These are phyloP conservation scores for Hyaloscypha finlandica DNA, from an alignment of 495 filamentous ascomycete species.

Conservation along the genomic window DNA sequence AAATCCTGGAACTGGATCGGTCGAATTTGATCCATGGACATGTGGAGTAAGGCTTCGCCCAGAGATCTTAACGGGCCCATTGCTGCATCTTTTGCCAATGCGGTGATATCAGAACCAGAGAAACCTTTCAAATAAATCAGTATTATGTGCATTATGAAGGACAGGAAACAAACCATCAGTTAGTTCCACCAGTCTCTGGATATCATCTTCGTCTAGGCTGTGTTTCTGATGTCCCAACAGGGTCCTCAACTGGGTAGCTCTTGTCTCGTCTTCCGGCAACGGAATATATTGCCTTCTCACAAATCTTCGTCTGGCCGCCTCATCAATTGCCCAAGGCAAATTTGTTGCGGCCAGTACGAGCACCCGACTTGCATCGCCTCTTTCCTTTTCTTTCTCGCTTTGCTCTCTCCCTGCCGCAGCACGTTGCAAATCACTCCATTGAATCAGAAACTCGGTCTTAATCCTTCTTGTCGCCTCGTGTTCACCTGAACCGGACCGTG, in stretches of 20 bases:
- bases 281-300: constrained; percentile 96
- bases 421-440: constrained; percentile 92
- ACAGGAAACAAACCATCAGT: constrained; percentile 71
- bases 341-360: constrained; percentile 96
- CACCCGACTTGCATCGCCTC: constrained; percentile 88
- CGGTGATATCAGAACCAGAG: constrained; percentile 96
- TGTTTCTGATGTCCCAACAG: constrained; percentile 88
- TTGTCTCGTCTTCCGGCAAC: constrained; percentile 79
- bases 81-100: constrained; percentile 94
- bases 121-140: constrained; percentile 62
- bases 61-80: constrained; percentile 95
- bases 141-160: constrained; percentile 9
- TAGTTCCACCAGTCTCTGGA: constrained; percentile 71
- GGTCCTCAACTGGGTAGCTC: constrained; percentile 73
- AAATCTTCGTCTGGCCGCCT: constrained; percentile 89
- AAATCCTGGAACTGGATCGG: constrained; percentile 86
- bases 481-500: constrained; percentile 79
- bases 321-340: constrained; percentile 96
- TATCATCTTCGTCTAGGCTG: constrained; percentile 70
- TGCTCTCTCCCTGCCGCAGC: constrained; percentile 86
- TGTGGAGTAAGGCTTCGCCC: constrained; percentile 86
- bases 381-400: constrained; percentile 63
- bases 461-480: constrained; percentile 92
- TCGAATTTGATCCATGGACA: constrained; percentile 90
- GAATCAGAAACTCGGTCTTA: constrained; percentile 97